Conservation (phyloP, 106 monocot species). For the Phalaenopsis aphrodite region DNA sequence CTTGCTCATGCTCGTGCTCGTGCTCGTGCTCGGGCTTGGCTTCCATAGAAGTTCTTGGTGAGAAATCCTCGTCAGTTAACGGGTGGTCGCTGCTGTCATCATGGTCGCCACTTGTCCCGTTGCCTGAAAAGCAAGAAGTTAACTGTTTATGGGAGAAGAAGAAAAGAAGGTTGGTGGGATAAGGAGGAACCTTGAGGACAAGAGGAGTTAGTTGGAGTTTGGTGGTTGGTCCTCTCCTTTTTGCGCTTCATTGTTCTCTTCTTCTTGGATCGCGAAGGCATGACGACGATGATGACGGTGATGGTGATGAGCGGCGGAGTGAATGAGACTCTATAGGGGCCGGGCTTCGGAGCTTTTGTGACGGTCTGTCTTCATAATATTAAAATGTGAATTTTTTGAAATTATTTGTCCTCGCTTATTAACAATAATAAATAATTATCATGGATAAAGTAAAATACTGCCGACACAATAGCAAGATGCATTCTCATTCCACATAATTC, state of each 20-base stretch:
- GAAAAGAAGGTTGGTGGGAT: neutral
- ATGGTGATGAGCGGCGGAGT: neutral
- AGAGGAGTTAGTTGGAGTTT: neutral
- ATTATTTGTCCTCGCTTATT: too few relatives aligned
- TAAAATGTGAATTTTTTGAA: too few relatives aligned
- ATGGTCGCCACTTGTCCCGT: neutral
- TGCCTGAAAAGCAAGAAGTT: constrained; percentile 1
- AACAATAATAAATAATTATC: too few relatives aligned
- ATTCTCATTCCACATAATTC: too few relatives aligned
- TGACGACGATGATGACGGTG: neutral
- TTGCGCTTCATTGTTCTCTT: constrained; percentile 19
- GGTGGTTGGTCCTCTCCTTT: constrained; percentile 6
- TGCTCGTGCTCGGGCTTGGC: neutral
- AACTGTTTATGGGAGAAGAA: neutral
- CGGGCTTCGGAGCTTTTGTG: too few relatives aligned
- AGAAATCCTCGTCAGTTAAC: neutral
- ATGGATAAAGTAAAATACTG: too few relatives aligned
- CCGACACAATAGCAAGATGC: too few relatives aligned
- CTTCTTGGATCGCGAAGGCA: constrained; percentile 22
- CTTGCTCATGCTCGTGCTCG: neutral
- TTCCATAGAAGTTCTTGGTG: neutral
- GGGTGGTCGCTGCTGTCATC: neutral
- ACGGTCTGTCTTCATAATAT: too few relatives aligned
- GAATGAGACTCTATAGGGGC: neutral
- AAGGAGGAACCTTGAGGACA: constrained; percentile 2